Base-by-base conservation (phyloP, 805 yeast genomes). In the Candida boleticola region DNA sequence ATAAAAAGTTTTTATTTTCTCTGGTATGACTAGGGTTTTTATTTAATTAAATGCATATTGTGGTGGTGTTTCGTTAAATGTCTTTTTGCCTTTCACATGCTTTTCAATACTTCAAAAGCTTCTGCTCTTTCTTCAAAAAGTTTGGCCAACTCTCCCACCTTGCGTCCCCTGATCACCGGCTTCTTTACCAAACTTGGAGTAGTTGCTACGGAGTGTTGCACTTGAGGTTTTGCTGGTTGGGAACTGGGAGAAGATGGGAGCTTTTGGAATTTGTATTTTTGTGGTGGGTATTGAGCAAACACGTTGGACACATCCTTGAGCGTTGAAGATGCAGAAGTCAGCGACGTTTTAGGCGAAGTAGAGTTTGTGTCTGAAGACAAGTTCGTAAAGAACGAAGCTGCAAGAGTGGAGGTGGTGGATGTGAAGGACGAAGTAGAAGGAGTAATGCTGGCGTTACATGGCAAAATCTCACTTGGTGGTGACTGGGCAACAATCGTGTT, bases 101-200 rank as follows among this genome's bases (percentile, higher is more conserved):
- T 52, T 35, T 48, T 54, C 29, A 65, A 48, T 19, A 70, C 50
- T 41, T 68, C 71, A 37, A 68, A 51, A 1, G 72, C 76, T 42
- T 68, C 62, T 3, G 66, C 56, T 48, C 83, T 64, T 53, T 82
- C 86, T 53, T 83, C 89, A 49, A 78, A 83, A 30, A 82, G 58
- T 44, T 72, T 74, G 1, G 88, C 84, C 44, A 83, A 63, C 52
- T 77, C 81, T 10, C 80, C 77, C 1, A 83, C 88, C 58, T 77
- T 79, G 40, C 76, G 68, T 10, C 80, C 82, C 14, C 81, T 56
- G 10, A 76, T 67, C 5, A 78, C 78, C 4, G 74, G 74, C 42
- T 60, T 61, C 36, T 58, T 61, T 5, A 41, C 44, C 10, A 33
- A 33, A 3, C 27, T 37, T 29, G 33, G 35, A 22, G 26, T 37